Evolutionary conservation across 495 filamentous ascomycete genomes (phyloP), one percentile per base, ranked within the genome.

Genomic region (Annulohypoxylon maeteangense): DNA sequence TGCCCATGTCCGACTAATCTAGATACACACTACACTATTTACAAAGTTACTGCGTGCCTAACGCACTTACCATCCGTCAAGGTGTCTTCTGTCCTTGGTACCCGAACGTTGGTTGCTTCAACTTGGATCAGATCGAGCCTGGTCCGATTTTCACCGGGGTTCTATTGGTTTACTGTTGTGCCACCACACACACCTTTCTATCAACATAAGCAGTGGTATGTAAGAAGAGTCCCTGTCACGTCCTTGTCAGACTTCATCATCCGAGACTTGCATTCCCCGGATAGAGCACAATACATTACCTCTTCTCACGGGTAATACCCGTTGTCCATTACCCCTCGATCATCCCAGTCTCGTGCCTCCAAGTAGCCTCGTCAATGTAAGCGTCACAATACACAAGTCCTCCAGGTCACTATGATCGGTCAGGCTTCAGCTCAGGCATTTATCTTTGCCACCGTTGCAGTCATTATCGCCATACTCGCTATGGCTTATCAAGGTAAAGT

Each of bases 181-280:
- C 57, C 59, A 70, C 70, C 56, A 47, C 60, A 53, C 36, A 40
- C 55, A 12, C 23, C 23, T 55, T 58, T 62, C 65, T 42, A 32
- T 48, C 70, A 8, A 62, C 62, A 63, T 65, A 45, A 71, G 45
- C 66, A 72, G 47, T 69, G 69, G 70, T 77, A 73, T 75, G 72
- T 74, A 56, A 74, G 67, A 71, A 48, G 18, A 66, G 55, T 62
- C 42, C 20, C n/a, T 51, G 40, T 44, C 40, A 18, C 36, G 55
- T 62, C 50, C 20, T 27, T 51, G 40, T 44, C 40, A 44, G 40
- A 44, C 40, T 18, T 57, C 31, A 63, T 70, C 67, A 31, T 65
- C 51, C 67, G 71, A 68, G 62, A 51, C 44, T 67, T 70, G 44
- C 62, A 60, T 74, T 74, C 71, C 67, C 71, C 67, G 58, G 71